phyloP scores from a whole-genome alignment of 140 eudicot genomes.

The Erigeron philadelphicus region DNA sequence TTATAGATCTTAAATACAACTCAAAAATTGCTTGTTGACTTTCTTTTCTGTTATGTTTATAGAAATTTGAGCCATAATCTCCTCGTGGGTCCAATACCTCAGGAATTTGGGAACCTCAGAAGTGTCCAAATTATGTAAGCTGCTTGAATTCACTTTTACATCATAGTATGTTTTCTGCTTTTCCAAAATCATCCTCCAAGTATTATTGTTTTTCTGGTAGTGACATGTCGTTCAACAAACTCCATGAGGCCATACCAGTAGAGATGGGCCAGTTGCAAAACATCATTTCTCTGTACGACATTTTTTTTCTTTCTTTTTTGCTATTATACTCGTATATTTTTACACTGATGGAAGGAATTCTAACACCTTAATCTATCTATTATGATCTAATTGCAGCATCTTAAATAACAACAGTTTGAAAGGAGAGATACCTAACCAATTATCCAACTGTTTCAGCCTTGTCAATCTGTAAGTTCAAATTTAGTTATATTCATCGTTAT shows the following conservation, averaged over 20 bases:
- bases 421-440: conserved; percentile 67
- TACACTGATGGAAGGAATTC: not conserved
- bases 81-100: conserved; percentile 63
- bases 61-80: conserved; percentile 79
- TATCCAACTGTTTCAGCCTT: conserved; percentile 74
- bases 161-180: not conserved
- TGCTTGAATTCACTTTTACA: not conserved
- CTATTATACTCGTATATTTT: not conserved
- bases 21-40: not conserved
- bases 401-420: conserved; percentile 56
- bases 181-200: not conserved
- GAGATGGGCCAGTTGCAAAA: conserved; percentile 83
- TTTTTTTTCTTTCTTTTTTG: not conserved
- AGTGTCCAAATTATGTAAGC: conserved; percentile 69
- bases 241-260: conserved; percentile 51
- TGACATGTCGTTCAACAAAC: conserved; percentile 67
- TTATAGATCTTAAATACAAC: not conserved
- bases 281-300: conserved; percentile 57
- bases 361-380: not conserved
- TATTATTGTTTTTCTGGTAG: conserved; percentile 28
- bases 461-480: conserved; percentile 48
- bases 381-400: conserved; percentile 41
- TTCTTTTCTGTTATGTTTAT: not conserved
- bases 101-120: conserved; percentile 77
- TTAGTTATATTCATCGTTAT: not conserved